Base-by-base conservation (phyloP, 371 early-diverging fungal species). In the Blastocladiella emersonii region DNA sequence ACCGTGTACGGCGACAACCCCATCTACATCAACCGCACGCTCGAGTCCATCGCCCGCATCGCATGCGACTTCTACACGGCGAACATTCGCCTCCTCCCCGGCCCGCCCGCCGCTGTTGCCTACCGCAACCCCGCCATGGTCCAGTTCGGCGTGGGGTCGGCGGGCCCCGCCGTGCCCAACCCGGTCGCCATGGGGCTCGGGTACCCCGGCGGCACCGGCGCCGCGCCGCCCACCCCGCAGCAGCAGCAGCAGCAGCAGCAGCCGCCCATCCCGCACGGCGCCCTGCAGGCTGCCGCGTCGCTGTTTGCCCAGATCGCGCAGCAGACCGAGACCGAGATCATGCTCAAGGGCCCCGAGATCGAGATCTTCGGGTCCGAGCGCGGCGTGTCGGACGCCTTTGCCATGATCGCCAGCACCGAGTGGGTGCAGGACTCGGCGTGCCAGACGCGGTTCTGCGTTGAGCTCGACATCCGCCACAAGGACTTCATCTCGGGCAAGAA, bases 401-500 rank as follows among this genome's bases (percentile, higher is more conserved):
- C 77, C 60, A 68, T 71, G 21, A 53, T 85, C 4, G 72, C 74
- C 39, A 80, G 76, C 37, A 72, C 78, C 67, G 68, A 71, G 1
- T 71, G 74, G 30, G 57, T 57, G 57, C 32, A 21, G 37, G n/a
- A 57, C n/a, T 34, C 61, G 43, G 69, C 72, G 39, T 64, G 78
- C 3, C 76, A 77, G 61, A 70, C 70, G 23, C 76, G 73, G 57
- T 80, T 85, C 64, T 76, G 75, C 56, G 70, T 90, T 15, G 91
- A 90, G 61, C 71, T 90, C 44, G 80, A 87, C 41, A 77, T 80
- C n/a, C 90, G 90, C 64, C 89, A 91, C 65, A 83, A 85, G 21
- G 93, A 93, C 56, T 95, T 93, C 65, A 87, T 95, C 35, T 87
- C 84, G 57, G 95, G 95, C 63, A 95, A 95, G 76, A 93, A 93